Evolutionary conservation across 1,284 basidiomycete species (phyloP), one percentile per base, ranked within the genome.

Genomic region (Moesziomyces parantarcticus): DNA sequence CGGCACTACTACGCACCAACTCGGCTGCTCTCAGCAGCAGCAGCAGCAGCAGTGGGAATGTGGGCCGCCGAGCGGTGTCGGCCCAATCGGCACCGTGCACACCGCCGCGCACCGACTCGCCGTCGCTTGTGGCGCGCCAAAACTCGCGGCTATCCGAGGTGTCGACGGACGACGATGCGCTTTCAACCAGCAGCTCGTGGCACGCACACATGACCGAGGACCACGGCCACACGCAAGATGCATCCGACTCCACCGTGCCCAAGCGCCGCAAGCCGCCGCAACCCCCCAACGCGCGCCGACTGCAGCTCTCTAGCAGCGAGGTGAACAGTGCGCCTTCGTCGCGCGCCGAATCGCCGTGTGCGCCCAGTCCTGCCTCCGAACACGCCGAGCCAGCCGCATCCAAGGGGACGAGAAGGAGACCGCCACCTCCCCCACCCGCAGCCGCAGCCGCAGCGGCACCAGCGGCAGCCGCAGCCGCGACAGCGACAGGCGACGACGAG

Each of bases 121-220:
- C 67, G 4, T 18, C 36, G 20, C 8, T 22, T 1, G 40, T n/a
- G 13, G 18, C 22, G 13, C 50, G 50, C 16, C 56, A 45, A 14
- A 55, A n/a, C n/a, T 45, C 47, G 1, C 42, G 39, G 0, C 23
- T 51, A 8, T 49, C 54, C n/a, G 57, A 46, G 20, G 21, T 49
- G 20, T 51, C 39, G 18, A 22, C 21, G 14, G 49, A 50, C 10
- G 36, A 65, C 42, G 73, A 76, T 20, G 49, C 58, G 10, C 8
- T 60, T 22, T 68, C 64, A 0, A 57, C 58, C 5, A 39, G 53
- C 9, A 65, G 60, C n/a, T 68, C 64, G 36, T 76, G 73, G 73
- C 73, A 76, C 36, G 73, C 73, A 16, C 64, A 76, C 26, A 72
- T 73, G 73, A 22, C 61, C 1, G 64, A 75, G 18, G 57, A 64